Conservation (phyloP, 2,329 filamentous ascomycete genomes). For the Exophiala xenobiotica region DNA sequence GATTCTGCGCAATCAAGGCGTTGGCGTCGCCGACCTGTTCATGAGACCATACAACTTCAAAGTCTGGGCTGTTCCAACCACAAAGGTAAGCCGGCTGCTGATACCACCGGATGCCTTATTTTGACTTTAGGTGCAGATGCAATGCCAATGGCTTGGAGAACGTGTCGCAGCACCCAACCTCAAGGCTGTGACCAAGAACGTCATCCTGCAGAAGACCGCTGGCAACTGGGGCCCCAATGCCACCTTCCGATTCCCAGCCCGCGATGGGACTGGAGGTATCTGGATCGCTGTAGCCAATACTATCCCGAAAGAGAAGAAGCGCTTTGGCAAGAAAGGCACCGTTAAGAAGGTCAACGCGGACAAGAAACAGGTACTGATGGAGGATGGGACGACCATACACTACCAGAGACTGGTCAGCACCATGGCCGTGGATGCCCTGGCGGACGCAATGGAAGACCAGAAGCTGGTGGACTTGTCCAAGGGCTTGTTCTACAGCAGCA, state of each 20-base stretch:
- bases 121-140: constrained; percentile 67
- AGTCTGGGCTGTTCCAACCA: constrained; percentile 98
- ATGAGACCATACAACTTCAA: constrained; percentile 99
- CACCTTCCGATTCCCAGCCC: constrained; percentile 96
- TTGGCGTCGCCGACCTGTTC: constrained; percentile 89
- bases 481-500: constrained; percentile 93
- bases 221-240: constrained; percentile 98
- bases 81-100: constrained; percentile 64
- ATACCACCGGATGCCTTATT: neutral
- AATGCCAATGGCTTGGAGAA: constrained; percentile 97
- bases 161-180: constrained; percentile 95
- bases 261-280: constrained; percentile 94
- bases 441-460: constrained; percentile 81
- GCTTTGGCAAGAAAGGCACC: constrained; percentile 79
- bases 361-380: constrained; percentile 77
- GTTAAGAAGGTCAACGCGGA: constrained; percentile 85
- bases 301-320: constrained; percentile 84
- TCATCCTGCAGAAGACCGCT: constrained; percentile 92
- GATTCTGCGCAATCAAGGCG: constrained; percentile 89
- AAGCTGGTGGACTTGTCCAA: constrained; percentile 81
- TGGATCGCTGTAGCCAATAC: constrained; percentile 97
- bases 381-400: constrained; percentile 81
- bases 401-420: constrained; percentile 94
- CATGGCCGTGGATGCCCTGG: constrained; percentile 90
- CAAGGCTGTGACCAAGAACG: constrained; percentile 90